Evolutionary conservation across 805 yeast species (phyloP).

Genomic region (Ogataea pini): DNA sequence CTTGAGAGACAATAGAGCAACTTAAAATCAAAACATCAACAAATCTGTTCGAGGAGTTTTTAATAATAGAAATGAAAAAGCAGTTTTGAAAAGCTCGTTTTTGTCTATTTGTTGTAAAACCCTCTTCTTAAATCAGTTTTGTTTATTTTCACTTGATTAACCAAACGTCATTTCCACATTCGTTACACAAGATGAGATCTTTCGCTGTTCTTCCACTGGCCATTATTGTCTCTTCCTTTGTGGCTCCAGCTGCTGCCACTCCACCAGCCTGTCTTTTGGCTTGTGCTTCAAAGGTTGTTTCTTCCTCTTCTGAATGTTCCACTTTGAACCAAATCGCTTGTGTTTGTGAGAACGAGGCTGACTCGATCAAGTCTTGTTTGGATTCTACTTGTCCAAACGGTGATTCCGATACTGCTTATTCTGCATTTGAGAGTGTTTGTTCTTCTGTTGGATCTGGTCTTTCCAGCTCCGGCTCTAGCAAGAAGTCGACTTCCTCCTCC

Average conservation of each 20-base stretch:
- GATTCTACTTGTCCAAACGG: conserved; percentile 67
- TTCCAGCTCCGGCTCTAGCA: conserved; percentile 3
- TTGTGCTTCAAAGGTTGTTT: conserved; percentile 74
- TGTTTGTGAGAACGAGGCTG: conserved; percentile 60
- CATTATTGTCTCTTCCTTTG: conserved; percentile 39
- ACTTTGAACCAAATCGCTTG: conserved; percentile 66
- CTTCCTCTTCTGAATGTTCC: conserved; percentile 51
- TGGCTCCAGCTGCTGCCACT: conserved; percentile 51
- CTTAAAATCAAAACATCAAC: conserved; percentile 9
- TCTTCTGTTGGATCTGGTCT: conserved; percentile 42
- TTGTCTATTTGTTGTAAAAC: background rate
- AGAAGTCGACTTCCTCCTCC: conserved; percentile 30
- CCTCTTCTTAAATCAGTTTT: background rate
- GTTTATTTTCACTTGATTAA: background rate
- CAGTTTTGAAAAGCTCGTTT: conserved; percentile 1
- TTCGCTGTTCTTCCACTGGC: conserved; percentile 26
- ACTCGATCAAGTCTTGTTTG: conserved; percentile 62
- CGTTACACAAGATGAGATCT: conserved; percentile 13
- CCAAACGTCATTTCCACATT: background rate
- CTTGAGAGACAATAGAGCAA: conserved; percentile 1
- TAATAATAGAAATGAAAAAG: conserved; percentile 5
- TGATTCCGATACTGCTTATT: conserved; percentile 55
- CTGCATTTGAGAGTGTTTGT: conserved; percentile 59
- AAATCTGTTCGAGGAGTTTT: conserved; percentile 3
- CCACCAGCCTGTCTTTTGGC: conserved; percentile 94